Percentiles rank a stretch among this genome's conserved stretches.
Conservation (phyloP, 371 early-diverging fungal genomes). For the Funneliformis caledonium region DNA sequence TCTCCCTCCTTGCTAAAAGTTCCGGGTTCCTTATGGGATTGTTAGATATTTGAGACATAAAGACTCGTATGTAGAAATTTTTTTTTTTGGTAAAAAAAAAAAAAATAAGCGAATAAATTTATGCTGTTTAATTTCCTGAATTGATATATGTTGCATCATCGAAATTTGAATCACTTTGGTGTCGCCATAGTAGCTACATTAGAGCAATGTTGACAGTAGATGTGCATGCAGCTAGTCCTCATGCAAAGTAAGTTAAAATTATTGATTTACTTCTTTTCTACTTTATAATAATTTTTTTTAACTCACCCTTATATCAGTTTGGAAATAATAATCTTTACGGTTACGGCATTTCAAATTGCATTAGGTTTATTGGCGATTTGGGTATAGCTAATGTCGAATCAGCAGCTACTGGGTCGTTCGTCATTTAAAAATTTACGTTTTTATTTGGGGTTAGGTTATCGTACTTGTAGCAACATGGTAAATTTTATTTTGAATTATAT, state of each 20-base stretch:
- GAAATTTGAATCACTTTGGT: not conserved
- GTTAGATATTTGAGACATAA: slow-evolving; percentile 17
- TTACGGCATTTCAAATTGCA: too few relatives aligned
- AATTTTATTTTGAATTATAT: too few relatives aligned
- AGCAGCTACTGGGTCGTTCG: not conserved
- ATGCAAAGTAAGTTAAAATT: not conserved
- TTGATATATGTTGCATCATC: not conserved
- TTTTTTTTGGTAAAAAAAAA: too few relatives aligned
- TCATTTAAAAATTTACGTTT: not conserved
- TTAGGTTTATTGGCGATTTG: not conserved
- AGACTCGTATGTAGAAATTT: not conserved
- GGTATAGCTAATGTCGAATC: not conserved
- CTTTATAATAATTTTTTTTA: not conserved
- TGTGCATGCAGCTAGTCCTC: too few relatives aligned
- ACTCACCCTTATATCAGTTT: not conserved
- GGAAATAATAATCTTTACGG: not conserved
- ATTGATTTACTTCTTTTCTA: not conserved
- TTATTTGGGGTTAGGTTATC: not conserved
- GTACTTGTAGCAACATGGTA: not conserved
- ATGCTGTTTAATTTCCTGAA: too few relatives aligned
- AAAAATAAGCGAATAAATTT: too few relatives aligned
- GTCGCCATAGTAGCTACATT: too few relatives aligned
- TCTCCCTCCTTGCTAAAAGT: too few relatives aligned
- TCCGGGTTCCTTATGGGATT: not conserved
- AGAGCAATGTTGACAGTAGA: too few relatives aligned